Evolutionary conservation across 2,329 filamentous ascomycete species (phyloP).

Genomic region (Stemphylium lycopersici): DNA sequence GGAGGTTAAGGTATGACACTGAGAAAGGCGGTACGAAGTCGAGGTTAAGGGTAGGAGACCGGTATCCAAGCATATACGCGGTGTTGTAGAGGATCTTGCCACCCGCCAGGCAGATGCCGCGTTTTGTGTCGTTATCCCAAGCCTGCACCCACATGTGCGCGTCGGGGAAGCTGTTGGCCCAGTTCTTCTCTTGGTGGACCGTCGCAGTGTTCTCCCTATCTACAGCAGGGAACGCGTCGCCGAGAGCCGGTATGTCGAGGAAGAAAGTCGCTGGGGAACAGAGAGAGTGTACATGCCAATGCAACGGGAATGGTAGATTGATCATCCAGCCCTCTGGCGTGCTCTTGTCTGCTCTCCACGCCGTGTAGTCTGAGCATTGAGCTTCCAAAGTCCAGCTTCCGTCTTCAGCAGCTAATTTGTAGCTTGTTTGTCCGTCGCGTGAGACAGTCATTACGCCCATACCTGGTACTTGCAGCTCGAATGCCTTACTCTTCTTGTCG

Average conservation of each 20-base stretch:
- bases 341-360: slow-evolving; percentile 45
- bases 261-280: slow-evolving; percentile 49
- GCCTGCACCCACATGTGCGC: slow-evolving; percentile 50
- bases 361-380: slow-evolving; percentile 46
- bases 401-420: slow-evolving; percentile 36
- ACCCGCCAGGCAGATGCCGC: slow-evolving; percentile 41
- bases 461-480: slow-evolving; percentile 50
- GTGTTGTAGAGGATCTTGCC: slow-evolving; percentile 45
- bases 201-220: slow-evolving; percentile 44
- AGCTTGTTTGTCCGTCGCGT: slow-evolving; percentile 47
- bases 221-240: slow-evolving; percentile 22
- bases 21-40: slow-evolving; percentile 56
- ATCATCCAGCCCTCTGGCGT: slow-evolving; percentile 57
- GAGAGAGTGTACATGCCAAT: slow-evolving; percentile 60
- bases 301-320: slow-evolving; percentile 55
- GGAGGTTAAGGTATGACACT: slow-evolving; percentile 31
- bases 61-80: slow-evolving; percentile 57
- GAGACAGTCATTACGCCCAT: slow-evolving; percentile 49
- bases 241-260: slow-evolving; percentile 46
- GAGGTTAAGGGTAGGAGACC: slow-evolving; percentile 43
- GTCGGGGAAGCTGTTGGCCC: slow-evolving; percentile 55
- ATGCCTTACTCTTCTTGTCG: slow-evolving; percentile 41
- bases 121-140: slow-evolving; percentile 23
- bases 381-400: slow-evolving; percentile 49
- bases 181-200: slow-evolving; percentile 60